phyloP scores from a whole-genome alignment of 257 asterid genomes.

The Haberlea rhodopensis region DNA sequence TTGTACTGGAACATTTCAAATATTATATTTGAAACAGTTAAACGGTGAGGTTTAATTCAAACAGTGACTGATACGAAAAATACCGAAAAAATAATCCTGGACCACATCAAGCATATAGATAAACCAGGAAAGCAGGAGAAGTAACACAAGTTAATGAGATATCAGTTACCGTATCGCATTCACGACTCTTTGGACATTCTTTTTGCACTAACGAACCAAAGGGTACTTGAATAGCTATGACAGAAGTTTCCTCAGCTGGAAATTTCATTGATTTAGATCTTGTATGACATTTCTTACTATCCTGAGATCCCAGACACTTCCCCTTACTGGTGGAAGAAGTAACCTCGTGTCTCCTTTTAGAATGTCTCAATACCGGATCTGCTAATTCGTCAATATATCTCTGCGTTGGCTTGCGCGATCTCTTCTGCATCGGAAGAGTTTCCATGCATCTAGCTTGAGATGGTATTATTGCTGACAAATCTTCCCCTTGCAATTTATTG shows the following conservation, averaged over 20 bases:
- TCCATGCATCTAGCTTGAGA: slow-evolving; percentile 30
- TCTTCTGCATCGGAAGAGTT: slow-evolving; percentile 47
- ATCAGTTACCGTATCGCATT: slow-evolving; percentile 32
- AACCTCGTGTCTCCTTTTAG: slow-evolving; percentile 41
- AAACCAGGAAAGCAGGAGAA: slow-evolving; percentile 2
- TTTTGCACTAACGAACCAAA: slow-evolving; percentile 63
- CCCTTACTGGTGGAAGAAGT: slow-evolving; percentile 37
- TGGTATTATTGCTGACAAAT: slow-evolving; percentile 23
- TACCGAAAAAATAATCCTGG: too few relatives aligned
- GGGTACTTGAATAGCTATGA: slow-evolving; percentile 89
- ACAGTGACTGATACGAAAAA: neutral
- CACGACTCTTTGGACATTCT: slow-evolving; percentile 44
- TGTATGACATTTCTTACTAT: slow-evolving; percentile 43
- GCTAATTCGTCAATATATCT: slow-evolving; percentile 82
- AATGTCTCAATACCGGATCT: slow-evolving; percentile 41
- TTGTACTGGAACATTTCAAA: slow-evolving; percentile 4
- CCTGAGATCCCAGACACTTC: slow-evolving; percentile 41
- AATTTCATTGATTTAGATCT: slow-evolving; percentile 39
- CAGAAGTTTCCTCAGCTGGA: slow-evolving; percentile 55
- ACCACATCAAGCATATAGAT: neutral
- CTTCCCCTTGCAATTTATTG: slow-evolving; percentile 27
- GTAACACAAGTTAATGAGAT: slow-evolving; percentile 1
- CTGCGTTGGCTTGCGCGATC: slow-evolving; percentile 86
- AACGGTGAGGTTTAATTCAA: neutral
- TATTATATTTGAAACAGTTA: neutral